Base-by-base conservation (phyloP, 1,139 yeast genomes). In the Geotrichum australiense region DNA sequence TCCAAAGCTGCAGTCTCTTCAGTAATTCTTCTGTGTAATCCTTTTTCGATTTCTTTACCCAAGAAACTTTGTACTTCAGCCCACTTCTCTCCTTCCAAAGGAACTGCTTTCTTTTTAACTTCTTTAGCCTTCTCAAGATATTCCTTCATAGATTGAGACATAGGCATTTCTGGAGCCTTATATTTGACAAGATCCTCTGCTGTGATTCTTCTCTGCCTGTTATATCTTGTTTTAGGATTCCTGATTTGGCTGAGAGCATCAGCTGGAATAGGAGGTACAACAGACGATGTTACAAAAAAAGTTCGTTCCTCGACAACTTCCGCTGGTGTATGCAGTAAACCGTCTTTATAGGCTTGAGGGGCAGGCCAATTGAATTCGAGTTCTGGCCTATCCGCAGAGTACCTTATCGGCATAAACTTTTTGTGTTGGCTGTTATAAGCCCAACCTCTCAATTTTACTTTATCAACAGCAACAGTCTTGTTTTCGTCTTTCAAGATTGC, bases 341-440 rank as follows among this genome's bases (percentile, higher is more conserved):
- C 85, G 43, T 78, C 83, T 51, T 73, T 73, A n/a, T 68, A 64
- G 6, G 71, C 69, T 27, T 77, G 80, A 2, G 94, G 94, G 50
- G 76, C 73, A 33, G 97, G 97, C 94, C 95, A 89, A 43, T 97
- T 96, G 42, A 89, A 77, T 37, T 77, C 76, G 45, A 85, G 66
- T 32, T 75, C 74, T 26, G 67, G 66, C 53, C 85, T 87, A 52
- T 75, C 71, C 51, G 73, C 76, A 12, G 89, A 86, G 51, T 76
- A 74, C 64, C 97, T 76, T 49, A 74, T 74, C 18, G 94, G 94
- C 67, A 86, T 66, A 71, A 82, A 74, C 56, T 71, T 70, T 59
- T 79, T 80, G 61, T 81, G 79, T 52, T 82, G 76, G 39, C 75
- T 76, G 58, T 87, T 95, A 61, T 74, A 89, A 58, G 82, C 80